phyloP scores from a whole-genome alignment of 2,329 filamentous ascomycete genomes.

The Neodidymelliopsis sp. region DNA sequence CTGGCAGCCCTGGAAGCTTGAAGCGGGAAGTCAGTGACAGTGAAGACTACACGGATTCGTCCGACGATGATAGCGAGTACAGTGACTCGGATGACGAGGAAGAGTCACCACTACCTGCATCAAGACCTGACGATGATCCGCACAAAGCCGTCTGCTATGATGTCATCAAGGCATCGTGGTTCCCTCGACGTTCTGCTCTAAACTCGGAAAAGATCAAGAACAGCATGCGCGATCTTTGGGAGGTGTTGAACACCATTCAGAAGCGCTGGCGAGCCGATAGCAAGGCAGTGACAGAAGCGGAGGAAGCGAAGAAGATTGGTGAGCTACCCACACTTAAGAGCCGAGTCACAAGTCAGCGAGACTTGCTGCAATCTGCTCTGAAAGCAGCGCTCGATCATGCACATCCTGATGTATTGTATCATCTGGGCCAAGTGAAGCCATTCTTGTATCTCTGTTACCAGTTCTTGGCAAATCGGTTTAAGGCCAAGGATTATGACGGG shows the following conservation, averaged over 20 bases:
- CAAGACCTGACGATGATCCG: conserved; percentile 61
- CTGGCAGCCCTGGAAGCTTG: conserved; percentile 19
- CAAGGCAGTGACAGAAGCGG: conserved; percentile 64
- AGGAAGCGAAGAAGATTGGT: conserved; percentile 62
- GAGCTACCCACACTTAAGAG: conserved; percentile 64
- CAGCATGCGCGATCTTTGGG: conserved; percentile 65
- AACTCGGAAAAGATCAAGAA: conserved; percentile 61
- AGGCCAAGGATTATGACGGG: conserved; percentile 55
- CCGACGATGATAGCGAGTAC: conserved; percentile 59
- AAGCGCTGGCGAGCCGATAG: conserved; percentile 68
- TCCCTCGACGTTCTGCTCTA: conserved; percentile 59
- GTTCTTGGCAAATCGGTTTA: conserved; percentile 58
- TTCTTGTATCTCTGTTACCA: conserved; percentile 58
- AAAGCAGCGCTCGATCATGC: conserved; percentile 55
- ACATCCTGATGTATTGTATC: conserved; percentile 55
- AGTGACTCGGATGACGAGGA: conserved; percentile 64
- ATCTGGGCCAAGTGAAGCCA: conserved; percentile 46
- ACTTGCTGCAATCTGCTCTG: conserved; percentile 62
- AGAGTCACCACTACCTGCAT: conserved; percentile 61
- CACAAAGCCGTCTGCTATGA: conserved; percentile 65
- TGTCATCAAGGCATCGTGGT: conserved; percentile 68
- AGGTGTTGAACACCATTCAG: conserved; percentile 65
- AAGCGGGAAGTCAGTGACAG: conserved; percentile 52
- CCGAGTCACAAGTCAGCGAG: conserved; percentile 64
- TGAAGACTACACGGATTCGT: conserved; percentile 56